Conservation (phyloP, 2,329 filamentous ascomycete species). For the Fusarium ramigenum region DNA sequence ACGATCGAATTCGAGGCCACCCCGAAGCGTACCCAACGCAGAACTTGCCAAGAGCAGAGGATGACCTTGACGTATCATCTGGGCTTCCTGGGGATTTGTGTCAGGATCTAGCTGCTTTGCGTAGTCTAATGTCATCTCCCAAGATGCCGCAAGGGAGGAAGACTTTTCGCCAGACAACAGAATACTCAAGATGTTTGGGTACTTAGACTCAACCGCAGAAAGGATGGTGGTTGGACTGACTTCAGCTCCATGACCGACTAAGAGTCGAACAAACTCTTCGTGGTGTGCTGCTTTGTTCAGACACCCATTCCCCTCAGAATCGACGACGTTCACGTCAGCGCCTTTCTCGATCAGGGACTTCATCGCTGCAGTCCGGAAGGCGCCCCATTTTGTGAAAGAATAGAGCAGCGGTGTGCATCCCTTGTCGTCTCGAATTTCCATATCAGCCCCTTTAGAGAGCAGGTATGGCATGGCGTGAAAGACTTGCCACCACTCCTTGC, state of each 20-base stretch:
- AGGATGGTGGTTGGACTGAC: constrained; percentile 1
- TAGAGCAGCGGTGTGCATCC: constrained; percentile 20
- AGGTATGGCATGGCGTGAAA: constrained; percentile 32
- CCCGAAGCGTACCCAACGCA: neutral
- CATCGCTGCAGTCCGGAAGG: neutral
- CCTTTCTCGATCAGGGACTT: constrained; percentile 14
- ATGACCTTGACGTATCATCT: neutral
- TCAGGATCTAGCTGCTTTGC: neutral
- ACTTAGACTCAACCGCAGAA: neutral
- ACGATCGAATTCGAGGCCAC: no score
- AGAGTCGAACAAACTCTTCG: constrained; percentile 5
- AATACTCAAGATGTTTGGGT: neutral
- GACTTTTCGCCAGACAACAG: constrained; percentile 12
- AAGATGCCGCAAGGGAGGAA: neutral
- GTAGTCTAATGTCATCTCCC: neutral
- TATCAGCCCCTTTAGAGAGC: constrained; percentile 24
- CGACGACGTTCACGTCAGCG: constrained; percentile 16
- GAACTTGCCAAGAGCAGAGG: neutral
- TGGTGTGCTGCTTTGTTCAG: constrained; percentile 5
- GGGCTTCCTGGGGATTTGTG: neutral
- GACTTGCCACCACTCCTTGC: constrained; percentile 26
- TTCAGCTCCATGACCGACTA: constrained; percentile 19
- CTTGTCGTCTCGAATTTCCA: constrained; percentile 2
- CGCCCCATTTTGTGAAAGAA: neutral
- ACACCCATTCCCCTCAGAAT: neutral